These are phyloP conservation scores for Saccharomycopsis phalli DNA, from an alignment of 1,139 yeast species.

Conservation along the genomic window DNA sequence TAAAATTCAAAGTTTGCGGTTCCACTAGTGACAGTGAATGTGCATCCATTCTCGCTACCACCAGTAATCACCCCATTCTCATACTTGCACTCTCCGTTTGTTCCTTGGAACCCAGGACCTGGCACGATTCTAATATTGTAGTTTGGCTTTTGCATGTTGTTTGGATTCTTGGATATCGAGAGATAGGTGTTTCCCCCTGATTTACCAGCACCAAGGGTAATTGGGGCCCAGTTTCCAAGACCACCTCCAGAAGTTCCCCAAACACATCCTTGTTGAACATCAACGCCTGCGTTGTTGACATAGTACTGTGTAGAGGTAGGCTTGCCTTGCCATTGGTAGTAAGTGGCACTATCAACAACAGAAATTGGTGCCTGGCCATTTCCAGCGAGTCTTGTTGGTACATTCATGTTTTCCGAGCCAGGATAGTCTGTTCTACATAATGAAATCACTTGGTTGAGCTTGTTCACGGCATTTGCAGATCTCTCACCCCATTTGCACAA, in stretches of 20 bases:
- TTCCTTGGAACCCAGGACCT: slow-evolving; percentile 38
- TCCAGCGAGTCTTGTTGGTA: slow-evolving; percentile 62
- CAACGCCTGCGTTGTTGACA: slow-evolving; percentile 75
- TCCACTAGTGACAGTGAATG: slow-evolving; percentile 62
- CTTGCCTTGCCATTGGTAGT: slow-evolving; percentile 59
- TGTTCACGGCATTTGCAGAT: slow-evolving; percentile 49
- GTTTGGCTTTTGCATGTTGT: slow-evolving; percentile 54
- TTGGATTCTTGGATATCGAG: slow-evolving; percentile 75
- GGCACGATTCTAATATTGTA: slow-evolving; percentile 65
- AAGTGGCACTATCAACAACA: slow-evolving; percentile 53
- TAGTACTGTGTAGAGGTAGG: slow-evolving; percentile 70
- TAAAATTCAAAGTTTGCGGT: slow-evolving; percentile 62
- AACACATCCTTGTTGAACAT: slow-evolving; percentile 62
- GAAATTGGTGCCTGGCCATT: slow-evolving; percentile 52
- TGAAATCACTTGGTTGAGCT: slow-evolving; percentile 51
- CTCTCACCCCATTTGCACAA: slow-evolving; percentile 74
- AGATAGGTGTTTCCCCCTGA: slow-evolving; percentile 55
- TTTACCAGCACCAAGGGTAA: slow-evolving; percentile 69
- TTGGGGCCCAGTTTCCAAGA: slow-evolving; percentile 80
- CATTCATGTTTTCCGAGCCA: slow-evolving; percentile 81
- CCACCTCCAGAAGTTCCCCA: slow-evolving; percentile 61
- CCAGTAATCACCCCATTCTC: slow-evolving; percentile 56
- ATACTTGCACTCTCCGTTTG: slow-evolving; percentile 56
- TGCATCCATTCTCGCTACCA: slow-evolving; percentile 55
- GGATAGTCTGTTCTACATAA: slow-evolving; percentile 85